Evolutionary conservation across 805 yeast species (phyloP).

Genomic region (Barnettozyma vustinii): DNA sequence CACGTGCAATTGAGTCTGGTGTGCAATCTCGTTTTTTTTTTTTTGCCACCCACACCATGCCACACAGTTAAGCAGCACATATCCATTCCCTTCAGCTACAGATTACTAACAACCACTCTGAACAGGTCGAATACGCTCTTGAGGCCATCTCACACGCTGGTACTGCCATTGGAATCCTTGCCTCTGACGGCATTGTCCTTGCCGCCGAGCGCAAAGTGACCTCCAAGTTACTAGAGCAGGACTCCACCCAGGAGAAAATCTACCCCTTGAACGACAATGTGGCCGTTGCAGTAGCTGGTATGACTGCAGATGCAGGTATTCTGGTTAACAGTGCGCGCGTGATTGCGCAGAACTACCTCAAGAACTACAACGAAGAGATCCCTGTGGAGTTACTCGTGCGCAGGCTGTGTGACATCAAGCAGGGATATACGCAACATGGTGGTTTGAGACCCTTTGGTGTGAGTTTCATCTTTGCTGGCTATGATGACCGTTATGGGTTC

Average conservation of each 20-base stretch:
- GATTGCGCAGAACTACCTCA: conserved; percentile 76
- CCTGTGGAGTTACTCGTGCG: conserved; percentile 92
- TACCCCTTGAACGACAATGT: conserved; percentile 70
- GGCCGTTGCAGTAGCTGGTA: conserved; percentile 95
- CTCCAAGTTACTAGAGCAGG: conserved; percentile 87
- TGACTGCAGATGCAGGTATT: conserved; percentile 94
- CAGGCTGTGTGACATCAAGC: conserved; percentile 87
- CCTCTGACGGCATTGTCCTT: conserved; percentile 83
- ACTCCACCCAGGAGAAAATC: conserved; percentile 87
- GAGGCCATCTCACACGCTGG: conserved; percentile 98
- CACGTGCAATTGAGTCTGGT: not conserved
- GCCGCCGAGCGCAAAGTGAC: conserved; percentile 98
- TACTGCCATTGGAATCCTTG: conserved; percentile 90
- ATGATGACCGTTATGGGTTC: conserved; percentile 83
- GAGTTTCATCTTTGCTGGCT: conserved; percentile 92
- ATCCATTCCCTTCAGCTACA: not conserved
- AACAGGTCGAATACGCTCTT: conserved; percentile 84
- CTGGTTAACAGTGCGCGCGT: conserved; percentile 83
- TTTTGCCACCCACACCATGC: conserved; percentile 6
- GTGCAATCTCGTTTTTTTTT: too few relatives aligned
- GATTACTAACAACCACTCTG: not conserved
- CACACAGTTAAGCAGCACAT: not conserved
- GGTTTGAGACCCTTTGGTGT: conserved; percentile 99
- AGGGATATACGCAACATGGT: conserved; percentile 98
- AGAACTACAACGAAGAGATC: conserved; percentile 84